Conservation (phyloP, 75 land plant species). For the Selaginella moellendorffii region DNA sequence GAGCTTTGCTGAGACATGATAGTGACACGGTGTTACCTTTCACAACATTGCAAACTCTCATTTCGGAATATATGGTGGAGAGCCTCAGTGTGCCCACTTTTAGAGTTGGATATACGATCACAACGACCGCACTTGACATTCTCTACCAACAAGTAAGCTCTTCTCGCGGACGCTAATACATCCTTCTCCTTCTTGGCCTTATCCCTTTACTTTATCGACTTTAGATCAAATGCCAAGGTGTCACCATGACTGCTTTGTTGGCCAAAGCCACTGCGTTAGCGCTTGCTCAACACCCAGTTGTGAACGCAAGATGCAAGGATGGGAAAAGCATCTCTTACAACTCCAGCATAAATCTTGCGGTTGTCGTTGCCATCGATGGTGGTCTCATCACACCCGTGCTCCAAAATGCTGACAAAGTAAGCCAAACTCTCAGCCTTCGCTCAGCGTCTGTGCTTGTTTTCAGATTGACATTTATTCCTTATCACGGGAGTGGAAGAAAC, state of each 20-base stretch:
- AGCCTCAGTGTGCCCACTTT: slow-evolving; percentile 57
- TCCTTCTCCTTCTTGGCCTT: too few relatives aligned
- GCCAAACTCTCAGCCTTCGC: too few relatives aligned
- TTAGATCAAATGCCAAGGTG: slow-evolving; percentile 72
- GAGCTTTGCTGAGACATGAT: too few relatives aligned
- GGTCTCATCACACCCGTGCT: slow-evolving; percentile 77
- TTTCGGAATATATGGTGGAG: slow-evolving; percentile 58
- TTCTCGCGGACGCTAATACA: background rate
- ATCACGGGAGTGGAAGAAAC: slow-evolving; percentile 72
- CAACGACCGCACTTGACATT: slow-evolving; percentile 52
- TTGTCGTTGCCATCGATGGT: slow-evolving; percentile 80
- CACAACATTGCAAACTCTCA: too few relatives aligned
- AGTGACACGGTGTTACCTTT: slow-evolving; percentile 46
- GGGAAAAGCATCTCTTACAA: slow-evolving; percentile 74
- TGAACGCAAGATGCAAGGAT: slow-evolving; percentile 72
- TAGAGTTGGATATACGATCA: slow-evolving; percentile 67
- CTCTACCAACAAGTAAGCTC: slow-evolving; percentile 48
- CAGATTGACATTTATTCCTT: slow-evolving; percentile 66
- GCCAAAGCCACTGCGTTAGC: too few relatives aligned
- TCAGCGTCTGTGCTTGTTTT: too few relatives aligned
- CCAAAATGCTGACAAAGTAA: too few relatives aligned
- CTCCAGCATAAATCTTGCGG: slow-evolving; percentile 67
- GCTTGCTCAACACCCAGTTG: slow-evolving; percentile 55
- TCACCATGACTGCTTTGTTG: slow-evolving; percentile 68
- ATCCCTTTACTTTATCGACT: background rate